Evolutionary conservation across 2,329 filamentous ascomycete species (phyloP).

Genomic region (Penicillium hordei): DNA sequence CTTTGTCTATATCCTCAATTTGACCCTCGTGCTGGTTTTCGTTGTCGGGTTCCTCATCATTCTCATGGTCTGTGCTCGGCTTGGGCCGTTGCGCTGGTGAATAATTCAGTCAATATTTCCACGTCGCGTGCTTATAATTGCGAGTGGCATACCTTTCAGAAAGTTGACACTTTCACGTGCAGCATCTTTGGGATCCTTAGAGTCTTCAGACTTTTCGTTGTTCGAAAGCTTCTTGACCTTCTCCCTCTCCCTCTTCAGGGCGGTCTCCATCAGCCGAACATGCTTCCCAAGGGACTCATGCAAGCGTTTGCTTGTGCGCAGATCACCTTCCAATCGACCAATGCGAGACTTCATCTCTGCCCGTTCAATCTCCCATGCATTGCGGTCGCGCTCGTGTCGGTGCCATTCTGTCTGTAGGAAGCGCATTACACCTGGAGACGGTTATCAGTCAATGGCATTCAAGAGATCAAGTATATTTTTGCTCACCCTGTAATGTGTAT

Average conservation of each 20-base stretch:
- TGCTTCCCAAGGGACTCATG: slow-evolving; percentile 90
- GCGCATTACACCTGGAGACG: slow-evolving; percentile 81
- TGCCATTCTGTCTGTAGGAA: slow-evolving; percentile 99
- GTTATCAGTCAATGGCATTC: background rate
- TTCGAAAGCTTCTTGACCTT: slow-evolving; percentile 60
- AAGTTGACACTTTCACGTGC: slow-evolving; percentile 48
- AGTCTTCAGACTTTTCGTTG: slow-evolving; percentile 52
- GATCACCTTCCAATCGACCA: slow-evolving; percentile 87
- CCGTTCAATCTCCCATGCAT: slow-evolving; percentile 98
- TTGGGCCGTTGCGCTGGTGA: slow-evolving; percentile 47
- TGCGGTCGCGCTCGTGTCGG: slow-evolving; percentile 93
- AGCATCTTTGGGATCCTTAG: slow-evolving; percentile 46
- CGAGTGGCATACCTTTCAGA: slow-evolving; percentile 37
- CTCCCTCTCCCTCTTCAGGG: slow-evolving; percentile 76
- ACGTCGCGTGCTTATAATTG: background rate
- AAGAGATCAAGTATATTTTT: background rate
- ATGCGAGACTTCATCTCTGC: slow-evolving; percentile 99
- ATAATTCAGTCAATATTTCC: slow-evolving; percentile 4
- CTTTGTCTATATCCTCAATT: slow-evolving; percentile 63
- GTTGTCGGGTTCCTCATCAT: slow-evolving; percentile 45
- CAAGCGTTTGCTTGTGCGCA: slow-evolving; percentile 79
- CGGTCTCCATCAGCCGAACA: slow-evolving; percentile 82
- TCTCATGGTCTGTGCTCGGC: slow-evolving; percentile 53
- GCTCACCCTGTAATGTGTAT: slow-evolving; percentile 69
- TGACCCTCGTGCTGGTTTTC: slow-evolving; percentile 50